Conservation (phyloP, 495 filamentous ascomycete species). For the Aspergillus homomorphus region DNA sequence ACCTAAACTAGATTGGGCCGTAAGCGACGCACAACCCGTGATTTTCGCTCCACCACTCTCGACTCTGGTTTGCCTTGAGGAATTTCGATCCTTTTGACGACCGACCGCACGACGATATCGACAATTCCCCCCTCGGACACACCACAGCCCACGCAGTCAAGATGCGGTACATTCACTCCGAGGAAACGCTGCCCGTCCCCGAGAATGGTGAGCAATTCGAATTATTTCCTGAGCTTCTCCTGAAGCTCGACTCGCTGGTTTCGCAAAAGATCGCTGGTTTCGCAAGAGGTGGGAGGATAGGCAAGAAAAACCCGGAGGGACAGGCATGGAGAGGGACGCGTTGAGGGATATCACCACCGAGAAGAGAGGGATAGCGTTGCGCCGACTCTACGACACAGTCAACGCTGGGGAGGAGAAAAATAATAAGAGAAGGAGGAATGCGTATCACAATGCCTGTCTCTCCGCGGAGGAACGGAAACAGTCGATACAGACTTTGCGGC, state of each 20-base stretch:
- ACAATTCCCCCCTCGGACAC: constrained; percentile 49
- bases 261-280: not conserved
- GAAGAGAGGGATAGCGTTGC: constrained; percentile 6
- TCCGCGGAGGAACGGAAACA: not conserved
- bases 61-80: constrained; percentile 30
- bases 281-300: not conserved
- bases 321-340: constrained; percentile 5
- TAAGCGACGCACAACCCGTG: constrained; percentile 54
- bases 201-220: constrained; percentile 78
- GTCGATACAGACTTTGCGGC: not conserved
- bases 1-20: constrained; percentile 36
- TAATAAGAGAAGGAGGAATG: not conserved
- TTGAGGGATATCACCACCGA: not conserved
- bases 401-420: not conserved
- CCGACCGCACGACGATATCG: constrained; percentile 44
- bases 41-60: constrained; percentile 49
- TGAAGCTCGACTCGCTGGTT: constrained; percentile 1
- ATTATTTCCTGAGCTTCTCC: constrained; percentile 17
- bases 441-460: not conserved
- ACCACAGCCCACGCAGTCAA: constrained; percentile 55
- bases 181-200: constrained; percentile 89
- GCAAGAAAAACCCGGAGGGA: not conserved
- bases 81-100: constrained; percentile 47
- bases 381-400: not conserved
- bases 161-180: constrained; percentile 98